phyloP scores from a whole-genome alignment of 2,329 filamentous ascomycete genomes.

The Epichloe scottii region DNA sequence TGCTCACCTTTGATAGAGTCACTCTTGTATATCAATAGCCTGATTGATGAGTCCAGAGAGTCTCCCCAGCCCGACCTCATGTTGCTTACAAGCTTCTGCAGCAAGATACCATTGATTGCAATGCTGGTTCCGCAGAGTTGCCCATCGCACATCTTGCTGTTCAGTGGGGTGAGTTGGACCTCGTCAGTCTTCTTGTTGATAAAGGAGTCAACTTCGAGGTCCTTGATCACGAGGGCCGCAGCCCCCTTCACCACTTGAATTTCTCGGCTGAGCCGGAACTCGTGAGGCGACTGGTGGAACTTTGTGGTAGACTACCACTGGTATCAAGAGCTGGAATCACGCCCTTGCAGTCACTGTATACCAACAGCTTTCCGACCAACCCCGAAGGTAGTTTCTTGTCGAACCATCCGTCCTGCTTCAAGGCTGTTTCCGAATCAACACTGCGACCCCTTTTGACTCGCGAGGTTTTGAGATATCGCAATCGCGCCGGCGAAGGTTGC shows the following conservation, averaged over 20 bases:
- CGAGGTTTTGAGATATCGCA: conserved; percentile 11
- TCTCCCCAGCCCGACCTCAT: neutral
- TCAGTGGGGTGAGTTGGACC: conserved; percentile 15
- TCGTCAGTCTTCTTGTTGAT: conserved; percentile 12
- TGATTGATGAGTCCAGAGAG: neutral
- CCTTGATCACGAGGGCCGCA: conserved; percentile 8
- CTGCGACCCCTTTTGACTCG: conserved; percentile 14
- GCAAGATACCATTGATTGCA: conserved; percentile 5
- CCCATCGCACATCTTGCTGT: conserved; percentile 5
- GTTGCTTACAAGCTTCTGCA: conserved; percentile 11
- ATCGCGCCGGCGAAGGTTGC: conserved; percentile 9
- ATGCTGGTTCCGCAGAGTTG: conserved; percentile 7
- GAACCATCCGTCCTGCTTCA: conserved; percentile 14
- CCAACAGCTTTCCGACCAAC: conserved; percentile 9
- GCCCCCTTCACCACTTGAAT: conserved; percentile 16
- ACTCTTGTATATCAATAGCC: conserved; percentile 10
- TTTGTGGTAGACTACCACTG: conserved; percentile 9
- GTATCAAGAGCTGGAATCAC: conserved; percentile 9
- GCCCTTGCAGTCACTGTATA: conserved; percentile 19
- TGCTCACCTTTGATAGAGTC: conserved; percentile 21
- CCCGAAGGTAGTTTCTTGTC: conserved; percentile 3
- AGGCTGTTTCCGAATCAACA: conserved; percentile 5
- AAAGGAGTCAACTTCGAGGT: conserved; percentile 9
- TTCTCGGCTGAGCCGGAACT: conserved; percentile 12
- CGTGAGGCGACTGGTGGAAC: conserved; percentile 13